Conservation (phyloP, 305 asterid species). For the Solanum hybrid region DNA sequence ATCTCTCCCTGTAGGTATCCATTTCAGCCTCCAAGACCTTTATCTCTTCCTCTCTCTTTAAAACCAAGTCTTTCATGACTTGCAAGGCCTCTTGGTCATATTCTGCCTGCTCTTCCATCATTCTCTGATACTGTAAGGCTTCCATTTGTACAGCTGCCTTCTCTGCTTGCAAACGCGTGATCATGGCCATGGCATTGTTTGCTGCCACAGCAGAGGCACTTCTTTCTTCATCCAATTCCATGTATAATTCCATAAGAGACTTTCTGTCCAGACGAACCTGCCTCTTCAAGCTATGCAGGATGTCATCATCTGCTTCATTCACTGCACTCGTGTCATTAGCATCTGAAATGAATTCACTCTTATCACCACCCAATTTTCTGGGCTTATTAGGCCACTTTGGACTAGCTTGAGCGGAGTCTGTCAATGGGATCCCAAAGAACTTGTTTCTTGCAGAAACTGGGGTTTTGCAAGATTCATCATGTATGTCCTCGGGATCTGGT, state of each 20-base stretch:
- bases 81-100: constrained; percentile 85
- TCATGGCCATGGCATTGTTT: constrained; percentile 99
- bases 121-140: constrained; percentile 84
- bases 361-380: constrained; percentile 4
- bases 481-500: constrained; percentile 43
- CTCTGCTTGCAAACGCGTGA: constrained; percentile 84
- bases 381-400: constrained; percentile 33
- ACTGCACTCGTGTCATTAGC: constrained; percentile 26
- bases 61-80: constrained; percentile 51
- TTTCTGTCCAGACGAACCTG: constrained; percentile 59
- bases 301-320: constrained; percentile 42
- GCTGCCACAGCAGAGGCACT: constrained; percentile 92
- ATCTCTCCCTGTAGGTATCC: constrained; percentile 43
- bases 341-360: constrained; percentile 27
- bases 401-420: constrained; percentile 63
- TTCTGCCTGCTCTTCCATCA: constrained; percentile 98
- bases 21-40: constrained; percentile 53
- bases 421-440: constrained; percentile 43
- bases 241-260: constrained; percentile 51
- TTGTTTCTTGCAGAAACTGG: constrained; percentile 43
- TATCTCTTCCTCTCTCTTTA: constrained; percentile 69
- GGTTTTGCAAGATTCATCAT: constrained; percentile 38
- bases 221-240: constrained; percentile 96
- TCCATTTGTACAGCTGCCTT: constrained; percentile 97
- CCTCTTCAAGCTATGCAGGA: constrained; percentile 36